A percentile compares a stretch with the other conserved stretches of the same genome.
Evolutionary conservation across 2,329 filamentous ascomycete genomes (phyloP).

Genomic region (Aspergillus cejpii): DNA sequence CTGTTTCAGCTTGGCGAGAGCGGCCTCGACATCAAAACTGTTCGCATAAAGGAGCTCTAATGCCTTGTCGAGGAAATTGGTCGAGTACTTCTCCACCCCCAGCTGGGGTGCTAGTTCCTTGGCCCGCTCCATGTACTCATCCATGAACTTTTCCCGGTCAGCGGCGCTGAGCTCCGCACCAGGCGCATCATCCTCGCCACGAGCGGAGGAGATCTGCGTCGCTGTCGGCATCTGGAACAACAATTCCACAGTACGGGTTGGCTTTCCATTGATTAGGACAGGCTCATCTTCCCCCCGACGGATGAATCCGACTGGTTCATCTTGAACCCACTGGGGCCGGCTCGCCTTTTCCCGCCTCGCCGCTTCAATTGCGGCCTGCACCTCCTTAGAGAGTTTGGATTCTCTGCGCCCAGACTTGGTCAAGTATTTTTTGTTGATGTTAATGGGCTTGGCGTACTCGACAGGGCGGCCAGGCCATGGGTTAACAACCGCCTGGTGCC

Average conservation of each 20-base stretch:
- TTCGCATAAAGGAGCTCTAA: slow-evolving; percentile 65
- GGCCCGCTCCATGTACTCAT: slow-evolving; percentile 68
- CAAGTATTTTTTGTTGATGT: slow-evolving; percentile 70
- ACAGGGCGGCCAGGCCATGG: slow-evolving; percentile 82
- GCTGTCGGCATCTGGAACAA: slow-evolving; percentile 68
- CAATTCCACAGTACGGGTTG: slow-evolving; percentile 65
- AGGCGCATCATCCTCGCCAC: slow-evolving; percentile 40
- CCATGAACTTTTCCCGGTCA: slow-evolving; percentile 54
- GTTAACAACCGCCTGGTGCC: slow-evolving; percentile 79
- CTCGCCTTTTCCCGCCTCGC: slow-evolving; percentile 73
- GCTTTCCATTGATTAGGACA: slow-evolving; percentile 56
- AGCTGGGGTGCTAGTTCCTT: slow-evolving; percentile 59
- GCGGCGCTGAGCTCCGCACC: slow-evolving; percentile 30
- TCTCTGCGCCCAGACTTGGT: slow-evolving; percentile 65
- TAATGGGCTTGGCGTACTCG: slow-evolving; percentile 80
- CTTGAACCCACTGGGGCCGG: slow-evolving; percentile 87
- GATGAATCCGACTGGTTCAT: slow-evolving; percentile 81
- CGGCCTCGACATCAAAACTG: slow-evolving; percentile 63
- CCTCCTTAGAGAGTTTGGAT: slow-evolving; percentile 70
- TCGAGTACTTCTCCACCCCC: slow-evolving; percentile 67
- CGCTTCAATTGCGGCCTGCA: slow-evolving; percentile 68
- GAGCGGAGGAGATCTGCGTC: slow-evolving; percentile 42
- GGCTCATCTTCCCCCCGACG: slow-evolving; percentile 72
- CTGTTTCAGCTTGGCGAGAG: slow-evolving; percentile 62
- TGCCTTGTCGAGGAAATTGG: slow-evolving; percentile 82